Evolutionary conservation across 2,329 filamentous ascomycete genomes (phyloP).

Genomic region (Monosporascus sp.): DNA sequence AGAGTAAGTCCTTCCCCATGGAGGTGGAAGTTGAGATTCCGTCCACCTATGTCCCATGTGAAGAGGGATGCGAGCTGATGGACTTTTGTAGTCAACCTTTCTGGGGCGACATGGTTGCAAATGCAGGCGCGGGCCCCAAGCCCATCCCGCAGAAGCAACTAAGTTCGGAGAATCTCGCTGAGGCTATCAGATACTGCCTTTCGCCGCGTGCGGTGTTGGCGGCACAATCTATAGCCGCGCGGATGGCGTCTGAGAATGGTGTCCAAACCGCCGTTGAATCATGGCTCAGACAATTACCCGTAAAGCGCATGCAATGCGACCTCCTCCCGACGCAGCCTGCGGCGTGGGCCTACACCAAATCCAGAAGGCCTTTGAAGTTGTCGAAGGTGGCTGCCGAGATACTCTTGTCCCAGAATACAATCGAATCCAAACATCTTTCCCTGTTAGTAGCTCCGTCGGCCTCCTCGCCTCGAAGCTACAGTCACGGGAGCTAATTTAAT

Average conservation of each 20-base stretch:
- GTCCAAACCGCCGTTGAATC: conserved; percentile 31
- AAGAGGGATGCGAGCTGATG: no score
- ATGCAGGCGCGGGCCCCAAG: conserved; percentile 33
- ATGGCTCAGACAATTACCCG: conserved; percentile 31
- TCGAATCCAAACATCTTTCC: no score
- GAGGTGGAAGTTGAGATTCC: no score
- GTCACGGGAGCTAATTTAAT: conserved; percentile 39
- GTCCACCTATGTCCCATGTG: no score
- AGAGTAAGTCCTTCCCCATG: conserved; percentile 16
- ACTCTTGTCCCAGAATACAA: conserved; percentile 17
- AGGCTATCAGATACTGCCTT: conserved; percentile 29
- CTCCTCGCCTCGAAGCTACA: no score
- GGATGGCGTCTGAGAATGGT: conserved; percentile 31
- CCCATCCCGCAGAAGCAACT: conserved; percentile 31
- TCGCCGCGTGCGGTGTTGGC: conserved; percentile 22
- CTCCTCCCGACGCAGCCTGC: conserved; percentile 40
- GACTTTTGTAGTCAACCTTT: conserved; percentile 28
- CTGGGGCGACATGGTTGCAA: conserved; percentile 35
- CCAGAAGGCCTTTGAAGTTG: conserved; percentile 31
- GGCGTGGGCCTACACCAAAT: conserved; percentile 41
- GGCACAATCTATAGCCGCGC: conserved; percentile 26
- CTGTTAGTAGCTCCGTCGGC: no score
- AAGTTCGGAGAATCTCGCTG: conserved; percentile 25
- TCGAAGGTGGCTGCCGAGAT: conserved; percentile 49
- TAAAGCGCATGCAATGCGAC: conserved; percentile 27